phyloP scores from a whole-genome alignment of 1,139 yeast genomes.

The Yamadazyma dendronema region DNA sequence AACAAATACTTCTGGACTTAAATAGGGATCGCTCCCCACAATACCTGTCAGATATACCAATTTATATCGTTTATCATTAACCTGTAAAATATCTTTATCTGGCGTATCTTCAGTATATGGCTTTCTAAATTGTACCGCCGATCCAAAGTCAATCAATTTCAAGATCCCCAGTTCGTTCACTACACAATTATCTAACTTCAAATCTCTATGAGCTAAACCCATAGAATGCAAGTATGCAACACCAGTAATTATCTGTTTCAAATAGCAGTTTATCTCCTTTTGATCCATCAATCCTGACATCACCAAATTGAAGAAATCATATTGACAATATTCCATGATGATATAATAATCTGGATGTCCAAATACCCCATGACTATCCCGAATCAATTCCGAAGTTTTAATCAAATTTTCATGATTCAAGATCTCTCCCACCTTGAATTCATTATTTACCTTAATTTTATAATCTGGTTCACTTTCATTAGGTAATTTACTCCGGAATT shows the following conservation, averaged over 20 bases:
- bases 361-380: constrained; percentile 28
- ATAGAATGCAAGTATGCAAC: constrained; percentile 58
- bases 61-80: constrained; percentile 25
- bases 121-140: constrained; percentile 62
- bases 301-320: constrained; percentile 72
- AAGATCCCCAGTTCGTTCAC: constrained; percentile 59
- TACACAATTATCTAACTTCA: constrained; percentile 76
- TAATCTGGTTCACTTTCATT: constrained; percentile 57
- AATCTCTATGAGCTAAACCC: constrained; percentile 76
- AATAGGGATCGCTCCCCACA: constrained; percentile 79
- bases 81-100: constrained; percentile 23
- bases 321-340: constrained; percentile 75
- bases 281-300: constrained; percentile 67
- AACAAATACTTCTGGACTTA: constrained; percentile 72
- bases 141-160: constrained; percentile 75
- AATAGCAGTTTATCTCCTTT: constrained; percentile 63
- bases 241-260: constrained; percentile 64
- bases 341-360: constrained; percentile 49
- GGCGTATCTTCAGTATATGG: constrained; percentile 6
- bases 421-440: constrained; percentile 62
- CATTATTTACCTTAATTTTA: constrained; percentile 61
- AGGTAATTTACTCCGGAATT: constrained; percentile 54
- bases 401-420: constrained; percentile 63
- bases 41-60: constrained; percentile 57
- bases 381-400: constrained; percentile 61